Conservation (phyloP, 495 filamentous ascomycete genomes). For the Parmelia sp. region DNA sequence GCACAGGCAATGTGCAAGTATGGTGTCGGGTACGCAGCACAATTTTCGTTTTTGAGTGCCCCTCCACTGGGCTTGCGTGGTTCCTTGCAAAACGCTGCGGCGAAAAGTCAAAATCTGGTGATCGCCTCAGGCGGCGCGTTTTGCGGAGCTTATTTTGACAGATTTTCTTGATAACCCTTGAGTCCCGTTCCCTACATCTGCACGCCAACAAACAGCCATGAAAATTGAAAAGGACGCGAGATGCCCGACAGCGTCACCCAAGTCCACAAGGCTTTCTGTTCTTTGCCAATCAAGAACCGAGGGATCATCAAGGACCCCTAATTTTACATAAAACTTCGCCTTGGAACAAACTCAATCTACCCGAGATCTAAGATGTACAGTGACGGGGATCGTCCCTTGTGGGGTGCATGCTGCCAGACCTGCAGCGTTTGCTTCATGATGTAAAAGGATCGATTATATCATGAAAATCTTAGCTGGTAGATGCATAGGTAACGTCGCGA, state of each 20-base stretch:
- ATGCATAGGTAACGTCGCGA: too few relatives aligned
- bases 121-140: not conserved
- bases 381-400: slow-evolving; percentile 11
- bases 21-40: not conserved
- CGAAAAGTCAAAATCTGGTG: not conserved
- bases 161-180: not conserved
- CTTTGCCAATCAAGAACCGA: not conserved
- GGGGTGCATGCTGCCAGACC: slow-evolving; percentile 6
- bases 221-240: not conserved
- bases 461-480: not conserved
- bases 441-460: slow-evolving; percentile 17
- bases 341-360: slow-evolving; percentile 26
- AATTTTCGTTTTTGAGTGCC: not conserved
- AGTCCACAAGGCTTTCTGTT: not conserved
- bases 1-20: slow-evolving; percentile 40
- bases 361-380: slow-evolving; percentile 25
- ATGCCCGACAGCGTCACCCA: too few relatives aligned
- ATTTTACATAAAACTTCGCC: too few relatives aligned
- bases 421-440: slow-evolving; percentile 19
- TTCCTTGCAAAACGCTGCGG: not conserved
- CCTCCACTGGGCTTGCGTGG: slow-evolving; percentile 2
- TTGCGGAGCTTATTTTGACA: not conserved
- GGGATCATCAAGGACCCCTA: not conserved
- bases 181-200: not conserved
- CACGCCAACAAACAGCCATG: not conserved